Conservation (phyloP, 2,329 filamentous ascomycete species). For the Colletotrichum karsti region DNA sequence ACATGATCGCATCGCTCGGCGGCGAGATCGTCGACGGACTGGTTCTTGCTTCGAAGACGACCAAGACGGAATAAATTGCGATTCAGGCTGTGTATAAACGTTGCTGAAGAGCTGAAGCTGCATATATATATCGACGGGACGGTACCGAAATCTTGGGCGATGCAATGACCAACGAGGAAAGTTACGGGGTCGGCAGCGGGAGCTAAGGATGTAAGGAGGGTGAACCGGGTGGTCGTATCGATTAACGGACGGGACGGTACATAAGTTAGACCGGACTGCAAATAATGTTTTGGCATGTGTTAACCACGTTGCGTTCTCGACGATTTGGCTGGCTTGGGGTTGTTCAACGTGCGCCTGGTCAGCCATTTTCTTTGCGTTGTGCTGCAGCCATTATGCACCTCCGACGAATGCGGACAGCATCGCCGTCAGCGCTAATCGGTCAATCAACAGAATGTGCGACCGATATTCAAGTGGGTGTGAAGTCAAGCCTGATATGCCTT, state of each 20-base stretch:
- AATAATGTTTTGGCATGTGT: background rate
- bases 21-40: slow-evolving; percentile 58
- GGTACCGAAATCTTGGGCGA: no score
- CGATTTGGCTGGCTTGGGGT: background rate
- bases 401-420: background rate
- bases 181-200: no score
- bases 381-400: background rate
- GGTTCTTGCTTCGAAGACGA: slow-evolving; percentile 42
- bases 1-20: slow-evolving; percentile 60
- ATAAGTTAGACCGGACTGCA: no score
- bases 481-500: no score
- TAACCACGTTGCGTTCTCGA: background rate
- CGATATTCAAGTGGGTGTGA: no score
- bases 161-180: no score
- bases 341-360: background rate
- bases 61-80: slow-evolving; percentile 49
- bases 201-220: no score
- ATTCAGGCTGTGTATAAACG: no score
- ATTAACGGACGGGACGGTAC: background rate
- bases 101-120: no score
- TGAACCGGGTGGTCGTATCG: no score
- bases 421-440: background rate
- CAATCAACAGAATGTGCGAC: no score
- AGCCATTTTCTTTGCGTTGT: background rate
- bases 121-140: no score